Percentiles rank a stretch among this genome's conserved stretches.
Evolutionary conservation across 495 filamentous ascomycete genomes (phyloP).

Genomic region (Trichoderma reesei): DNA sequence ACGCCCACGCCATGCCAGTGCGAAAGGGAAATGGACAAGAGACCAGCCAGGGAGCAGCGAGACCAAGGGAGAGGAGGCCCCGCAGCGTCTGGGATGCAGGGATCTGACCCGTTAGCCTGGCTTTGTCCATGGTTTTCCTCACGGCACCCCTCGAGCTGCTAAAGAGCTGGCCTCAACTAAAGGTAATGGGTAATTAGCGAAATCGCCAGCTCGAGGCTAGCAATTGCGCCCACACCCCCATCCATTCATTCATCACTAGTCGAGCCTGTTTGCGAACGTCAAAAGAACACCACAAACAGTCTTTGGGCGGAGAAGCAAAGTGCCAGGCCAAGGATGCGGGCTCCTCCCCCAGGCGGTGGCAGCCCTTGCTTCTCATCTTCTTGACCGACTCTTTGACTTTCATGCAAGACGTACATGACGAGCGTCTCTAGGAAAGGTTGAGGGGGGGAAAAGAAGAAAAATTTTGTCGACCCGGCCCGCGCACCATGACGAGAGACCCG

Average conservation of each 20-base stretch:
- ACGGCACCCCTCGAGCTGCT: constrained; percentile 1
- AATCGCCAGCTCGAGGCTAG: neutral
- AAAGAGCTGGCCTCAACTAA: neutral
- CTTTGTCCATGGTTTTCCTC: too few relatives aligned
- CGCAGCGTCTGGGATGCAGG: neutral
- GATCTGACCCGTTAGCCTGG: neutral
- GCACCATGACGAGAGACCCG: neutral
- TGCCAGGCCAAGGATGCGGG: neutral
- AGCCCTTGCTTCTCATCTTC: neutral
- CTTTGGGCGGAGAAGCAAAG: neutral
- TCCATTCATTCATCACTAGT: neutral
- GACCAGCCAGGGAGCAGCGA: neutral
- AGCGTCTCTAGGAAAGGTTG: neutral
- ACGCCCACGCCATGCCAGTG: neutral
- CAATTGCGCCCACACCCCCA: too few relatives aligned
- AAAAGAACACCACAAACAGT: constrained; percentile 2
- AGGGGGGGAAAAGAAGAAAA: neutral
- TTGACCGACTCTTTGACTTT: constrained; percentile 6
- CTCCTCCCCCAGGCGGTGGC: neutral
- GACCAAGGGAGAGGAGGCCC: neutral
- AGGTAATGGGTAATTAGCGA: too few relatives aligned
- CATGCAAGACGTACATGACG: neutral
- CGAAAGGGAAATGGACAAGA: too few relatives aligned
- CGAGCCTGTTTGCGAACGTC: neutral
- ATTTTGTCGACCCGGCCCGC: neutral